Conservation (phyloP, 805 yeast species). For the Kazachstania bromeliacearum region DNA sequence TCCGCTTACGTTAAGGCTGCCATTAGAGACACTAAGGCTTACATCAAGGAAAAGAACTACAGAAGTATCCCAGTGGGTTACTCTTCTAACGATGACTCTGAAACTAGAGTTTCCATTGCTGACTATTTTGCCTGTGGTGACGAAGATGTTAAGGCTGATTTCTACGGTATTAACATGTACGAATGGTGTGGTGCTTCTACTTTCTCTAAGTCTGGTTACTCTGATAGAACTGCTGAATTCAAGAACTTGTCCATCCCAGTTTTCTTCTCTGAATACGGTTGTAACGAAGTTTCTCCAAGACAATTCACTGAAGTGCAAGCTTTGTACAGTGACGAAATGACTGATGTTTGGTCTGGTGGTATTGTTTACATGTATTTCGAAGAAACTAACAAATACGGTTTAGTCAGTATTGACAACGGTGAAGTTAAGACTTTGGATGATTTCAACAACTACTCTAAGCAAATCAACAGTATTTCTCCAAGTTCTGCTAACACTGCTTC, state of each 20-base stretch:
- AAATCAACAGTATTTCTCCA: slow-evolving; percentile 49
- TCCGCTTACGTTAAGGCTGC: slow-evolving; percentile 82
- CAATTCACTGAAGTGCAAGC: slow-evolving; percentile 61
- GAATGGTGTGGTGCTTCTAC: slow-evolving; percentile 74
- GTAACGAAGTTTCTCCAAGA: slow-evolving; percentile 64
- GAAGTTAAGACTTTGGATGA: slow-evolving; percentile 51
- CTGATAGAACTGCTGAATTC: slow-evolving; percentile 54
- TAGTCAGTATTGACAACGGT: slow-evolving; percentile 44
- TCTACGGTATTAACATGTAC: slow-evolving; percentile 83
- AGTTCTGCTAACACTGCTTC: slow-evolving; percentile 35
- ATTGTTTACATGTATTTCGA: slow-evolving; percentile 79
- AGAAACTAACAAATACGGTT: slow-evolving; percentile 68
- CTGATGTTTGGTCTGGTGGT: slow-evolving; percentile 85
- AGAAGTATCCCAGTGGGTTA: slow-evolving; percentile 72
- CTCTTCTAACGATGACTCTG: slow-evolving; percentile 67
- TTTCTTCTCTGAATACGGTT: slow-evolving; percentile 79
- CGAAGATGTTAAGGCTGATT: slow-evolving; percentile 55
- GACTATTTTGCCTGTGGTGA: slow-evolving; percentile 74
- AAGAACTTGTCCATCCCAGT: slow-evolving; percentile 57
- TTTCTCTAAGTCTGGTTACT: slow-evolving; percentile 54
- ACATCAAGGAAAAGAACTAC: slow-evolving; percentile 52
- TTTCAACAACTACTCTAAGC: slow-evolving; percentile 51
- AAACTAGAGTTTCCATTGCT: slow-evolving; percentile 57
- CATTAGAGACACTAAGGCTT: slow-evolving; percentile 63
- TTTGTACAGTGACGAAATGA: slow-evolving; percentile 57